Evolutionary conservation across 805 yeast species (phyloP).

Genomic region (Saccharomycopsis amapae): DNA sequence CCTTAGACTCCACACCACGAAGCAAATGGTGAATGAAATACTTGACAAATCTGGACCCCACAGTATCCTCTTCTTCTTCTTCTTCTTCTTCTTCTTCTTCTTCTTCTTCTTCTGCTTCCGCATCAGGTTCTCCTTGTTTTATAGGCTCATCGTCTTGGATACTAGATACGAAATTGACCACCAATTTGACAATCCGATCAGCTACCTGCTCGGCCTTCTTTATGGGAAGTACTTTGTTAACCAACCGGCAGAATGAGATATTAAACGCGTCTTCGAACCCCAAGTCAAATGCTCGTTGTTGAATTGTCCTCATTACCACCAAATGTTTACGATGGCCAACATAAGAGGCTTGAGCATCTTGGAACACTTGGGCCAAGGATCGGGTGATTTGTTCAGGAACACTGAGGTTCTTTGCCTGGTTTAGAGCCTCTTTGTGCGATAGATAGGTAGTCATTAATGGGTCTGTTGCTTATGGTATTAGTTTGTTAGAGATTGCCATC

Average conservation of each 20-base stretch:
- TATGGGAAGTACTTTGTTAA: slow-evolving; percentile 59
- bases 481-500: not conserved
- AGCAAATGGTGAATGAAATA: slow-evolving; percentile 57
- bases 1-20: slow-evolving; percentile 73
- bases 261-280: slow-evolving; percentile 54
- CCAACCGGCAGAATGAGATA: slow-evolving; percentile 48
- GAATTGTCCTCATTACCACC: slow-evolving; percentile 52
- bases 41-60: slow-evolving; percentile 48
- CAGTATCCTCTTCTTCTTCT: slow-evolving; percentile 26
- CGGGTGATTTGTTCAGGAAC: slow-evolving; percentile 32
- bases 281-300: slow-evolving; percentile 45
- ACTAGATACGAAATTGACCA: slow-evolving; percentile 44
- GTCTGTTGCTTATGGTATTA: not conserved
- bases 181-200: slow-evolving; percentile 67
- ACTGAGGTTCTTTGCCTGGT: slow-evolving; percentile 3
- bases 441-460: slow-evolving; percentile 1
- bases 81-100: slow-evolving; percentile 23
- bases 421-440: slow-evolving; percentile 4
- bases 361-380: slow-evolving; percentile 63
- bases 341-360: slow-evolving; percentile 66
- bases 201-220: slow-evolving; percentile 67
- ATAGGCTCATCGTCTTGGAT: slow-evolving; percentile 32
- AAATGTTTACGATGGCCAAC: slow-evolving; percentile 75
- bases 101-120: slow-evolving; percentile 21
- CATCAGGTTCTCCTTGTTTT: slow-evolving; percentile 7